phyloP scores from a whole-genome alignment of 257 asterid genomes.

The Petunia secreta region DNA sequence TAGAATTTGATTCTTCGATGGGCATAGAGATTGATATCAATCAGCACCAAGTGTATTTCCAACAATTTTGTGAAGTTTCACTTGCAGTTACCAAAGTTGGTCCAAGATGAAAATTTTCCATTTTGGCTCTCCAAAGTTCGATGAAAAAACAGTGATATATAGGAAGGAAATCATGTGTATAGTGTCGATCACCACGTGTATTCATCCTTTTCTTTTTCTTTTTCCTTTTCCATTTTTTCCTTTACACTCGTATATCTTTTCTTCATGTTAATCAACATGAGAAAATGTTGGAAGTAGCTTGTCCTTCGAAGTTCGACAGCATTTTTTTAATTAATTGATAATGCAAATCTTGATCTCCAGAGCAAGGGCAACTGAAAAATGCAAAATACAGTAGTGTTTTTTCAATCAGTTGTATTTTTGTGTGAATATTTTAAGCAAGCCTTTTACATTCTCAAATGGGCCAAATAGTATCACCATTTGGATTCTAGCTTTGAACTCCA shows the following conservation, averaged over 20 bases:
- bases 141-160: not conserved
- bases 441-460: no score
- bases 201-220: not conserved
- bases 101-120: not conserved
- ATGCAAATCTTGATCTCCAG: slow-evolving; percentile 2
- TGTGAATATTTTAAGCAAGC: no score
- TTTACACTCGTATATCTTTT: not conserved
- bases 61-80: slow-evolving; percentile 26
- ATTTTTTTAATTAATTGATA: slow-evolving; percentile 15
- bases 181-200: slow-evolving; percentile 8
- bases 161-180: slow-evolving; percentile 20
- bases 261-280: slow-evolving; percentile 23
- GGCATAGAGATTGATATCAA: slow-evolving; percentile 9
- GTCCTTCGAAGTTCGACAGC: not conserved
- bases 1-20: slow-evolving; percentile 22
- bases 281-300: slow-evolving; percentile 21
- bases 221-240: not conserved
- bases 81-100: slow-evolving; percentile 19
- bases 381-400: no score
- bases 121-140: not conserved
- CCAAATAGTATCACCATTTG: not conserved
- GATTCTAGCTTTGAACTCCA: not conserved
- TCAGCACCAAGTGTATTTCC: slow-evolving; percentile 22
- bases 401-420: no score
- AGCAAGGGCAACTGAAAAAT: no score